These are phyloP conservation scores for Gossypium thurberi DNA, from an alignment of 345 rosid species.

Conservation along the genomic window DNA sequence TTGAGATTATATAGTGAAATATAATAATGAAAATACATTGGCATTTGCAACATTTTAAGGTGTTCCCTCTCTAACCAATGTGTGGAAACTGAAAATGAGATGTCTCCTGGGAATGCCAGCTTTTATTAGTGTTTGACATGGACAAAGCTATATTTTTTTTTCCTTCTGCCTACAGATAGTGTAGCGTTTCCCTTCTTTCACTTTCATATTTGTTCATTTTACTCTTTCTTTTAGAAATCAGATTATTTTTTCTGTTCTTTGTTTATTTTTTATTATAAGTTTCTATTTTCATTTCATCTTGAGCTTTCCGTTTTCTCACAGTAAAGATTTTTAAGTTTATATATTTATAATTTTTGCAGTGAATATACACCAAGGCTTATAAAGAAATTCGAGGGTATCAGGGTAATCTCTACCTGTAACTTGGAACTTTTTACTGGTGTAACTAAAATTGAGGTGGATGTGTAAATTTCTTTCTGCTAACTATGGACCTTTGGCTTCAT, in stretches of 20 bases:
- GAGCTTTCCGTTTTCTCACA: conserved; percentile 1
- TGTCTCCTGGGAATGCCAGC: background rate
- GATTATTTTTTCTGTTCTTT: background rate
- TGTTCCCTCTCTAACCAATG: background rate
- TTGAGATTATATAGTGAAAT: background rate
- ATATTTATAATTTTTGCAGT: conserved; percentile 41
- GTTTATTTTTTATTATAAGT: background rate
- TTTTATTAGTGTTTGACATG: background rate
- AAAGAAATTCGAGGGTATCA: conserved; percentile 72
- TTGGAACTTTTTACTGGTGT: conserved; percentile 12
- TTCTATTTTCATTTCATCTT: conserved; percentile 15
- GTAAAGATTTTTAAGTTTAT: background rate
- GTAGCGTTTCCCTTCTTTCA: background rate
- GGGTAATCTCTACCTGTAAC: conserved; percentile 38
- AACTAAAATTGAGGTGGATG: conserved; percentile 1
- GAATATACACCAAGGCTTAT: conserved; percentile 91
- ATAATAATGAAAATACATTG: background rate
- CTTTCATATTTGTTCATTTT: background rate
- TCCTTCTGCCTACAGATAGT: background rate
- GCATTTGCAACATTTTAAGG: background rate
- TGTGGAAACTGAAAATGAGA: background rate
- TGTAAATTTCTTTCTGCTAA: conserved; percentile 10
- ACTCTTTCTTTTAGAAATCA: background rate
- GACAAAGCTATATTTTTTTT: background rate
- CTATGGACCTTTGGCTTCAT: conserved; percentile 21